Evolutionary conservation across 352 stramenopile species (phyloP).

Genomic region (Globisporangium recalcitrans): DNA sequence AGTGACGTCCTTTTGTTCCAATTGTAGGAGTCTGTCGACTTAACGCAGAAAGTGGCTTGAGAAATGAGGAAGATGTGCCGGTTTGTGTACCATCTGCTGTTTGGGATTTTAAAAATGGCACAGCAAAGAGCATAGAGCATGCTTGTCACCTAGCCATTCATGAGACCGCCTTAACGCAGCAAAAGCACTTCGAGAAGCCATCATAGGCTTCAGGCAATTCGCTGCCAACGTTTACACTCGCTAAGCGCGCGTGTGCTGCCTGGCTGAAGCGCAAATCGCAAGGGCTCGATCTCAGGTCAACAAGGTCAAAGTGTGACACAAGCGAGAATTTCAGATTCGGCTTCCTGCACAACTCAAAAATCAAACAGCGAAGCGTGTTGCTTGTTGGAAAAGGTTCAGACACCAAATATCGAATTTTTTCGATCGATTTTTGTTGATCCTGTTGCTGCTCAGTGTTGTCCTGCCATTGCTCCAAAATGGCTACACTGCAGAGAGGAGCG

Average conservation of each 20-base stretch:
- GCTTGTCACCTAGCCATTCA: neutral
- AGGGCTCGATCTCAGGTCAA: neutral
- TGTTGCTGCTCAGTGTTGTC: too few relatives aligned
- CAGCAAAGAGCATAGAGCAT: conserved; percentile 1
- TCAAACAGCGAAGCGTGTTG: too few relatives aligned
- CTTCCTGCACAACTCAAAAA: neutral
- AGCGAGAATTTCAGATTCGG: neutral
- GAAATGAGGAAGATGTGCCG: conserved; percentile 4
- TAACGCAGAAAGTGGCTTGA: neutral
- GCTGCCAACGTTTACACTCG: neutral
- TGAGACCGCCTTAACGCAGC: neutral
- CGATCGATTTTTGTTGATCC: neutral
- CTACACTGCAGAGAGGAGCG: neutral
- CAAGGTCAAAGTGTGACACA: neutral
- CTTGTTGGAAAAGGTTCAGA: neutral
- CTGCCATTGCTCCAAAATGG: neutral
- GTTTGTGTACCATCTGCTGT: conserved; percentile 3
- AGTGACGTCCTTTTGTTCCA: neutral
- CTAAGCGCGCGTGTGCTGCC: neutral
- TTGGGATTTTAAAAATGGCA: neutral
- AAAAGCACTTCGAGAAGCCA: neutral
- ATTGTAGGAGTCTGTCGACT: neutral
- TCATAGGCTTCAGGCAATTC: neutral
- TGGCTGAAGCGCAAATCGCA: neutral
- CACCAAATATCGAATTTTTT: neutral